Evolutionary conservation across 768 basidiomycete genomes (phyloP).

Genomic region (Amylocystis lapponica): DNA sequence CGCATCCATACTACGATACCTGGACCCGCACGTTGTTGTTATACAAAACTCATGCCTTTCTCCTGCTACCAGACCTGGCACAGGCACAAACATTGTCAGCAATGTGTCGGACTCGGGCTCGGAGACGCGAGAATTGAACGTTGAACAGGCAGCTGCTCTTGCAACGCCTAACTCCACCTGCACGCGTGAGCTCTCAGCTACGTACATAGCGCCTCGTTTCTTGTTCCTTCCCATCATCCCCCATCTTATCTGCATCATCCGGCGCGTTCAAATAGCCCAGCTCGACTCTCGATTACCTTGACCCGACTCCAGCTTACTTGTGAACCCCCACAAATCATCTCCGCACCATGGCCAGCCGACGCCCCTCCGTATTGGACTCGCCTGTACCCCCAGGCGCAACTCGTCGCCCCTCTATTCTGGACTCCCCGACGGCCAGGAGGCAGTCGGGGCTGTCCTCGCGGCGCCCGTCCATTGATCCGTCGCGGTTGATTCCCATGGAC

Average conservation of each 20-base stretch:
- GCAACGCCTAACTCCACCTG: no score
- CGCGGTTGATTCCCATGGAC: slow-evolving; percentile 73
- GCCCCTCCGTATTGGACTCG: slow-evolving; percentile 10
- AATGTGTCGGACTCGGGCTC: no score
- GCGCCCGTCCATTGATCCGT: slow-evolving; percentile 72
- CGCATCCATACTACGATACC: no score
- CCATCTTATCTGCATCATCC: slow-evolving; percentile 8
- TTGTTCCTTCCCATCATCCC: slow-evolving; percentile 1
- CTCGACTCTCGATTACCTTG: not conserved
- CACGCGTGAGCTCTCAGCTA: no score
- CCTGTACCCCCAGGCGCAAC: slow-evolving; percentile 9
- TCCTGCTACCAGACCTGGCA: no score
- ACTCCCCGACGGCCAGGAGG: slow-evolving; percentile 14
- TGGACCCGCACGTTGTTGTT: no score
- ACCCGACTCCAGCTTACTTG: not conserved
- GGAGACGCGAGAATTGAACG: no score
- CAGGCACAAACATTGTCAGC: no score
- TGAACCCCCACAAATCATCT: slow-evolving; percentile 2
- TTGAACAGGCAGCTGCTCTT: no score
- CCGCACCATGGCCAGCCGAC: slow-evolving; percentile 1
- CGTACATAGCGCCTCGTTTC: not conserved
- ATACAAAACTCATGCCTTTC: no score
- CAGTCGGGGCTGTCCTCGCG: slow-evolving; percentile 38
- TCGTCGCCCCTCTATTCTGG: slow-evolving; percentile 18
- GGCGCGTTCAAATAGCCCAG: not conserved